These are phyloP conservation scores for Saprolegnia diclina DNA, from an alignment of 352 stramenopile species.

Conservation along the genomic window DNA sequence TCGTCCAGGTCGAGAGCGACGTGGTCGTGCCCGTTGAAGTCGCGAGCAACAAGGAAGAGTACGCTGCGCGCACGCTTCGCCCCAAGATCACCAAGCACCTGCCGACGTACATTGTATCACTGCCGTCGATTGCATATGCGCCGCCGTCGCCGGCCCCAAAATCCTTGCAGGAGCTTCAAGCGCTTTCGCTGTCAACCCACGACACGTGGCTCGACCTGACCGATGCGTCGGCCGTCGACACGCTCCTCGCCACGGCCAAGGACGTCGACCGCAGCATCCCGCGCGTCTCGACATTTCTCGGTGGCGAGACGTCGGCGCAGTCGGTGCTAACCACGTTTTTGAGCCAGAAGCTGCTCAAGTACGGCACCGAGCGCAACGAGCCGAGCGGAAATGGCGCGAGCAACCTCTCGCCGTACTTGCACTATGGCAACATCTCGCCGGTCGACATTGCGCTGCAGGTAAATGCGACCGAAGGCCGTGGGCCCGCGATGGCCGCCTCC, in stretches of 20 bases:
- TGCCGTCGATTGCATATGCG: constrained; percentile 29
- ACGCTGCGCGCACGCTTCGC: constrained; percentile 96
- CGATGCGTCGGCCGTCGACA: constrained; percentile 28
- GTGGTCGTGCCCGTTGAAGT: constrained; percentile 95
- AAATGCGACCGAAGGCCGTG: constrained; percentile 21
- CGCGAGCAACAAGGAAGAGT: constrained; percentile 92
- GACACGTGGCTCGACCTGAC: constrained; percentile 44
- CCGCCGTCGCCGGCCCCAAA: background rate
- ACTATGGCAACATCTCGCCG: constrained; percentile 86
- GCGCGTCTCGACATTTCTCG: constrained; percentile 50
- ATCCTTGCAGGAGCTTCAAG: constrained; percentile 2
- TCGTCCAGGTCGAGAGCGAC: constrained; percentile 96
- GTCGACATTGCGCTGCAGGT: constrained; percentile 52
- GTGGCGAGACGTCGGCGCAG: constrained; percentile 59
- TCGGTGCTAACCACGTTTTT: constrained; percentile 85
- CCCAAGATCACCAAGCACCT: constrained; percentile 93
- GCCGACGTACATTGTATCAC: constrained; percentile 70
- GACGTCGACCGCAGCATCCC: constrained; percentile 61
- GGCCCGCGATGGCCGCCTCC: constrained; percentile 18
- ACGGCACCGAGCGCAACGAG: constrained; percentile 90
- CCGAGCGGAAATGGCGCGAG: constrained; percentile 90
- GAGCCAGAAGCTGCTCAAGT: constrained; percentile 62
- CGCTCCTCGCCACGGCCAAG: constrained; percentile 39
- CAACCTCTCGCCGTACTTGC: constrained; percentile 91
- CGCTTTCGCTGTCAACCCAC: background rate